A percentile compares a stretch with the other conserved stretches of the same genome.
Evolutionary conservation across 164 flowering plant species (phyloP).

Genomic region (Paratinospora sagittata): DNA sequence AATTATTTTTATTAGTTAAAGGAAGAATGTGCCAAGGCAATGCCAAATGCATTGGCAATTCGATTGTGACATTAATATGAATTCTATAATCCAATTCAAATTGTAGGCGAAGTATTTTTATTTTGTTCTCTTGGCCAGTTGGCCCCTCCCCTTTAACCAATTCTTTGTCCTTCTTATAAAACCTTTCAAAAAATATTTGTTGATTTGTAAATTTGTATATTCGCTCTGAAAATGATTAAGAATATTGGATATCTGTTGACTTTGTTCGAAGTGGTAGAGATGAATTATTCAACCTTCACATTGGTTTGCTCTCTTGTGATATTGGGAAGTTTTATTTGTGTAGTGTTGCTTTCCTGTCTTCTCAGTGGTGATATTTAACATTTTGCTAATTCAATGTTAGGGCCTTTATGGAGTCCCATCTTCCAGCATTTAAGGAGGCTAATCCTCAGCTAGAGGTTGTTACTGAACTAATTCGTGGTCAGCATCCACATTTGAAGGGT

Average conservation of each 20-base stretch:
- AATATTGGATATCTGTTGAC: no score
- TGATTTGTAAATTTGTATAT: no score
- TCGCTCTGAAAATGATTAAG: no score
- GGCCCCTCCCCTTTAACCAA: no score
- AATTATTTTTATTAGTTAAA: not conserved
- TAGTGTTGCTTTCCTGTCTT: not conserved
- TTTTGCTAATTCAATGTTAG: slow-evolving; percentile 26
- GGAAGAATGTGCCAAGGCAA: not conserved
- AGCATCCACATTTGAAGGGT: slow-evolving; percentile 83
- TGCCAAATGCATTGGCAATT: not conserved
- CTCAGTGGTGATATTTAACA: not conserved
- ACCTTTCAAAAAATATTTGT: no score
- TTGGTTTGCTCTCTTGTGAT: no score
- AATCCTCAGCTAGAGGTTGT: slow-evolving; percentile 90
- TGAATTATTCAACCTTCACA: no score
- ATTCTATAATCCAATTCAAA: not conserved
- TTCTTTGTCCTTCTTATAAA: no score
- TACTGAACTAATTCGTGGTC: slow-evolving; percentile 77
- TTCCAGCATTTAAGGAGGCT: slow-evolving; percentile 60
- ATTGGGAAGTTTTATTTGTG: no score
- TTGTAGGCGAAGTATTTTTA: no score
- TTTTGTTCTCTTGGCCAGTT: no score
- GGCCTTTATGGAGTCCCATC: slow-evolving; percentile 81
- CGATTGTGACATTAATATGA: not conserved
- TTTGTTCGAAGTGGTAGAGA: no score